Percentiles rank a stretch among this genome's conserved stretches.
phyloP scores from a whole-genome alignment of 192 early-diverging fungal genomes.

The Podila minutissima region DNA sequence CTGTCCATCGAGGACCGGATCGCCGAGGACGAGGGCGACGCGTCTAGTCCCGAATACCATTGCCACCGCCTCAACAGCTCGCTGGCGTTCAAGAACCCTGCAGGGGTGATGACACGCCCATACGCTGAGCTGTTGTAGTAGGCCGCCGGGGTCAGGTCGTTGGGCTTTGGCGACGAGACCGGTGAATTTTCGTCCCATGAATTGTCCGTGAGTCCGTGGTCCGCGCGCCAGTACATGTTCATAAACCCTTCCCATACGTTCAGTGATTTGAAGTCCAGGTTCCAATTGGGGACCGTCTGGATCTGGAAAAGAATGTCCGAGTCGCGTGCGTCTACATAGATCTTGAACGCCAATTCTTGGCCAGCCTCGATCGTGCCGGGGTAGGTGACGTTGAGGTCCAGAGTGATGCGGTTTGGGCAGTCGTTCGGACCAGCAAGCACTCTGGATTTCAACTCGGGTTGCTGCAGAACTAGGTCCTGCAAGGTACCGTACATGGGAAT shows the following conservation, averaged over 20 bases:
- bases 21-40: conserved; percentile 21
- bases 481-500: conserved; percentile 25
- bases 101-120: conserved; percentile 9
- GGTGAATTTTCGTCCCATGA: conserved; percentile 21
- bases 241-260: conserved; percentile 53
- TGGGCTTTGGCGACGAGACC: conserved; percentile 16
- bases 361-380: conserved; percentile 4
- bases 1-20: neutral
- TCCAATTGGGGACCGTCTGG: conserved; percentile 1
- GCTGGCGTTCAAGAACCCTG: conserved; percentile 14
- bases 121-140: neutral
- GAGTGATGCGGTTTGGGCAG: conserved; percentile 10
- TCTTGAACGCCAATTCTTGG: conserved; percentile 29
- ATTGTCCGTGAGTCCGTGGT: conserved; percentile 31
- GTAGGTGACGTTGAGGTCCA: neutral
- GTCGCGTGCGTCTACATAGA: conserved; percentile 28
- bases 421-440: neutral
- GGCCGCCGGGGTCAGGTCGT: neutral
- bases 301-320: conserved; percentile 33
- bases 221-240: conserved; percentile 51
- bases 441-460: conserved; percentile 7
- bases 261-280: conserved; percentile 19
- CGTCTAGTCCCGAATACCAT: conserved; percentile 31
- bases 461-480: conserved; percentile 22
- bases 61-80: conserved; percentile 29